These are phyloP conservation scores for Nymphaea colorata DNA, from an alignment of 164 flowering plant genomes.

Conservation along the genomic window DNA sequence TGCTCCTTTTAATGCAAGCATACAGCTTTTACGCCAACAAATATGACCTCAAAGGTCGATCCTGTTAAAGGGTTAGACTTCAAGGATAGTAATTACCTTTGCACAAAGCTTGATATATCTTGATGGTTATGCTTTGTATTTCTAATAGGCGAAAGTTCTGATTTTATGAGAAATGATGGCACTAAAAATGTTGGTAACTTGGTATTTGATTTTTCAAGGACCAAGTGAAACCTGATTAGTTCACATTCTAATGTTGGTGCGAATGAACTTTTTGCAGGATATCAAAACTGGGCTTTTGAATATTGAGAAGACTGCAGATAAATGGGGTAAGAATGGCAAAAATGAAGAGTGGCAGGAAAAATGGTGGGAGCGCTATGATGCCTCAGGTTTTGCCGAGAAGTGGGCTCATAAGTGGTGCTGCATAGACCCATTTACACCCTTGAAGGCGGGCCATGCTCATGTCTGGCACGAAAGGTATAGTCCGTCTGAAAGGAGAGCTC, in stretches of 20 bases:
- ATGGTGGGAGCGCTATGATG: slow-evolving; percentile 87
- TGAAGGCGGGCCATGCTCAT: slow-evolving; percentile 96
- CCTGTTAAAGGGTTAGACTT: no score
- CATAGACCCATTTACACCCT: slow-evolving; percentile 63
- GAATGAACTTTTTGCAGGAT: slow-evolving; percentile 26
- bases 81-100: no score
- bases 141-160: no score
- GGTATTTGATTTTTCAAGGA: no score
- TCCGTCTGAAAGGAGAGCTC: not conserved
- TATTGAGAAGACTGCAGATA: slow-evolving; percentile 72
- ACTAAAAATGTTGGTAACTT: no score
- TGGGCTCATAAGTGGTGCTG: slow-evolving; percentile 97
- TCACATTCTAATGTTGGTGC: not conserved
- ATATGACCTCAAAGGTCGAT: no score
- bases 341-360: slow-evolving; percentile 72
- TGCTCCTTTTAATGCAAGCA: no score
- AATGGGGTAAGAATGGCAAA: slow-evolving; percentile 67
- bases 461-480: slow-evolving; percentile 94
- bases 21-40: no score
- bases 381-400: slow-evolving; percentile 74
- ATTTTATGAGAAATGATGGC: no score
- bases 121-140: no score
- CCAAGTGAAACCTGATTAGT: not conserved
- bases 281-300: slow-evolving; percentile 32
- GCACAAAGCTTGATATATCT: no score